Evolutionary conservation across 2,329 filamentous ascomycete species (phyloP).

Genomic region (Chaetomiaceae sp.): DNA sequence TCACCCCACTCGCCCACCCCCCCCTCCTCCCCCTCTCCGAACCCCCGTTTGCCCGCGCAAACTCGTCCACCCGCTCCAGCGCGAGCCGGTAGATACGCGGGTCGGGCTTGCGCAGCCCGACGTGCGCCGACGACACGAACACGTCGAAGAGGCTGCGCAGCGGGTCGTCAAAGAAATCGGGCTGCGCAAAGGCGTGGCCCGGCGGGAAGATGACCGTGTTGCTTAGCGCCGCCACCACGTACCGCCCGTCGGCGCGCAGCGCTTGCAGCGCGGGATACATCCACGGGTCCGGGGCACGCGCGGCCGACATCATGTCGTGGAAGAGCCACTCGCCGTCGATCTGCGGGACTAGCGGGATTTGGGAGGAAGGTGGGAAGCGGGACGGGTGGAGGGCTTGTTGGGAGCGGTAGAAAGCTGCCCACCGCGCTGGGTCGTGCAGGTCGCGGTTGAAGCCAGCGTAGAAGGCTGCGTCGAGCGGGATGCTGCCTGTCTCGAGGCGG

Average conservation of each 20-base stretch:
- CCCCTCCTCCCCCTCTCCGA: slow-evolving; percentile 32
- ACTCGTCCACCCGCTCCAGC: slow-evolving; percentile 57
- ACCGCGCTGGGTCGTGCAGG: slow-evolving; percentile 58
- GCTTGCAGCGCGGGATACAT: slow-evolving; percentile 77
- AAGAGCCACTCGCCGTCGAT: slow-evolving; percentile 78
- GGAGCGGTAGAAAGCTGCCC: slow-evolving; percentile 57
- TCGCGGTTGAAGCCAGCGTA: slow-evolving; percentile 72
- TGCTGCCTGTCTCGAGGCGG: slow-evolving; percentile 75
- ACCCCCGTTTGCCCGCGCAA: slow-evolving; percentile 46
- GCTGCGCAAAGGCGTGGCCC: slow-evolving; percentile 59
- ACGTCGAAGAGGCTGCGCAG: slow-evolving; percentile 71
- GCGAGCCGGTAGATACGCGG: slow-evolving; percentile 72
- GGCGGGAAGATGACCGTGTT: slow-evolving; percentile 86
- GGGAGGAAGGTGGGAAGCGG: slow-evolving; percentile 23
- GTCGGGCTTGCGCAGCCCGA: slow-evolving; percentile 83
- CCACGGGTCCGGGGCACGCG: slow-evolving; percentile 68
- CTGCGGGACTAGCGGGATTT: slow-evolving; percentile 57
- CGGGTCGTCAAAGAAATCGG: slow-evolving; percentile 47
- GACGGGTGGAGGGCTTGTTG: slow-evolving; percentile 38
- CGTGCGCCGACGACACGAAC: slow-evolving; percentile 79
- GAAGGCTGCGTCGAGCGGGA: slow-evolving; percentile 67
- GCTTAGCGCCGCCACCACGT: slow-evolving; percentile 73
- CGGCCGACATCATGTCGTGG: slow-evolving; percentile 80
- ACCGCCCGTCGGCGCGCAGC: slow-evolving; percentile 57
- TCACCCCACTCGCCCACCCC: slow-evolving; percentile 47